Conservation (phyloP, 2,329 filamentous ascomycete genomes). For the Neofusicoccum parvum region DNA sequence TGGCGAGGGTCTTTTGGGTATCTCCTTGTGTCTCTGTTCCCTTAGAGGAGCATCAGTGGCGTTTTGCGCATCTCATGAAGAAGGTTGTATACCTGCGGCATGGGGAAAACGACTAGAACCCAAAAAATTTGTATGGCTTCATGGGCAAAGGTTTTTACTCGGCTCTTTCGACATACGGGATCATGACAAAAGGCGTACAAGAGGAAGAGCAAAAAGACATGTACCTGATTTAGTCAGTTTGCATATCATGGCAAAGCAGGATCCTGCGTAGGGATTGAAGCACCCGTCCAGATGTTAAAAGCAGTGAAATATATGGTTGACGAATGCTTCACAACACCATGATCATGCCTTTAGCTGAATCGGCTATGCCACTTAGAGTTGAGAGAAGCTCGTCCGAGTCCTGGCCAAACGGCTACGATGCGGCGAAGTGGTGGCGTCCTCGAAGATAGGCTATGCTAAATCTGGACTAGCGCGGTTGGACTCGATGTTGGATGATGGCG, state of each 20-base stretch:
- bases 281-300: too few relatives aligned
- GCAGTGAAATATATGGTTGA: too few relatives aligned
- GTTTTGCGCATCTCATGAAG: neutral
- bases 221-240: neutral
- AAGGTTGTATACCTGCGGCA: conserved; percentile 14
- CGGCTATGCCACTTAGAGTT: too few relatives aligned
- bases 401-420: too few relatives aligned
- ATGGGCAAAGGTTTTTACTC: neutral
- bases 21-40: neutral
- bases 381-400: too few relatives aligned
- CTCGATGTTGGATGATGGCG: neutral
- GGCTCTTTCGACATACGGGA: neutral
- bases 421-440: neutral
- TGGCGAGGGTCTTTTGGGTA: neutral
- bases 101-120: neutral
- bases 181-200: neutral
- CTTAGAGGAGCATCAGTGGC: conserved; percentile 7
- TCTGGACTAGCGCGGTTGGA: neutral
- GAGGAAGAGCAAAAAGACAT: neutral
- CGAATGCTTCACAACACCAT: too few relatives aligned
- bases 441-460: neutral
- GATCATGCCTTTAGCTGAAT: too few relatives aligned
- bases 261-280: too few relatives aligned
- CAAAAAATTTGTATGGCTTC: neutral
- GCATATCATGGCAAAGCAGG: neutral